Base-by-base conservation (phyloP, 805 yeast species). In the Kuraishia molischiana region DNA sequence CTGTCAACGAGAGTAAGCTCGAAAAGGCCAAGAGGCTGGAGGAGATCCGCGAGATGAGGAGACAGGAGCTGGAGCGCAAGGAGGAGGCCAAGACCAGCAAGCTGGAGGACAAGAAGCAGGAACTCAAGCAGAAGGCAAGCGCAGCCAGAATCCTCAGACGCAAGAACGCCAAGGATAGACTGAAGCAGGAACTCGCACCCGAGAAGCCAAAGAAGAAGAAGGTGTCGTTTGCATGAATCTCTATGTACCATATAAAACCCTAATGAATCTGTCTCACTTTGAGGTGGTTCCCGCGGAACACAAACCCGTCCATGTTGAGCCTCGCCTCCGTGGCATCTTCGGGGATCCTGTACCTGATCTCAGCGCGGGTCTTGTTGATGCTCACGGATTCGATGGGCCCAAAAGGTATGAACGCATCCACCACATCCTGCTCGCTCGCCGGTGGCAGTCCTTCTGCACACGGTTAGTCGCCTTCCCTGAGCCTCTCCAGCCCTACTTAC, bases 21-120 rank as follows among this genome's bases (percentile, higher is more conserved):
- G 98, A 90, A 54, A 85, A 85, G 53, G 79, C 95, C 1, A 76
- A 85, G 53, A 79, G 95, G 58, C 67, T 92, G 35, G 97, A 90
- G 58, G 95, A 85, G 48, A 74, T 90, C 41, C 72, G 98, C 52
- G 95, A 86, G 32, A 65, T 86, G 46, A 85, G 83, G 64, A 76
- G 85, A 51, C 70, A 79, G 59, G 97, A 92, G 57, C 74, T 90
- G 45, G 97, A 90, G 55, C 67, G 81, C 54, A 82, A 80, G 53
- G 96, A 90, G 49, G 71, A 72, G 38, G 76, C 64, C 24, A 85
- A 86, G 62, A 62, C 68, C 42, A 71, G 67, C 39, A 79, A 79
- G 54, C 58, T 87, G 32, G 94, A 86, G 44, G 74, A 67, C 40
- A 89, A 83, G 57, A 87, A 86, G 61, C 64, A 63, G 22, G 95